Evolutionary conservation across 805 yeast species (phyloP).

Genomic region (Lipomyces yamanashiensis): DNA sequence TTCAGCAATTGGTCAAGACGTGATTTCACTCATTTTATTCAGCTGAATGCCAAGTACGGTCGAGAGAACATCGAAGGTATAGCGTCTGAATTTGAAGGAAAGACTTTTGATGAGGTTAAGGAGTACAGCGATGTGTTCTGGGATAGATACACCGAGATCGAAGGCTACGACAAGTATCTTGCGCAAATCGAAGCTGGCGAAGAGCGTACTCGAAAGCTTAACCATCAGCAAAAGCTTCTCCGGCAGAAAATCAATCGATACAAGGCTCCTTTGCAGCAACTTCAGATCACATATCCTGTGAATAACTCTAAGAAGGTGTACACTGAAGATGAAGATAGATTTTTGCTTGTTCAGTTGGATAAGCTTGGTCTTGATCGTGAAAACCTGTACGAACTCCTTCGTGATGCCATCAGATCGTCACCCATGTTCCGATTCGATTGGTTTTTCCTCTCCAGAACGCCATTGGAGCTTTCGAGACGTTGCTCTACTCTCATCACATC

Average conservation of each 20-base stretch:
- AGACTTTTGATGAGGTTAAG: conserved; percentile 76
- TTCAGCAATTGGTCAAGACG: conserved; percentile 83
- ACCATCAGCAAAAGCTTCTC: conserved; percentile 76
- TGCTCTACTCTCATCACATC: conserved; percentile 77
- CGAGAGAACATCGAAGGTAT: conserved; percentile 72
- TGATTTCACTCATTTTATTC: conserved; percentile 83
- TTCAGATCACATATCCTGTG: conserved; percentile 73
- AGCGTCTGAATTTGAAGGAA: conserved; percentile 79
- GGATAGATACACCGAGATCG: conserved; percentile 76
- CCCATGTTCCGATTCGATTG: conserved; percentile 86
- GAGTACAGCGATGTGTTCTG: conserved; percentile 82
- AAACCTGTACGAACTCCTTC: conserved; percentile 76
- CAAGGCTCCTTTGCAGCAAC: conserved; percentile 77
- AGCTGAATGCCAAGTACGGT: conserved; percentile 76
- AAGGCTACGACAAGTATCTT: conserved; percentile 84
- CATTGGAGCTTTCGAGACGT: conserved; percentile 79
- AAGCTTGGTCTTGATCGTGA: conserved; percentile 79
- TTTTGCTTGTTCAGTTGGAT: conserved; percentile 76
- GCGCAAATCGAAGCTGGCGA: conserved; percentile 87
- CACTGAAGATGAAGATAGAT: conserved; percentile 90
- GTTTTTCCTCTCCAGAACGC: conserved; percentile 78
- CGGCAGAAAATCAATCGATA: conserved; percentile 74
- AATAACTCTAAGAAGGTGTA: conserved; percentile 70
- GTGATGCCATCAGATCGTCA: conserved; percentile 72
- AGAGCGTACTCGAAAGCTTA: conserved; percentile 68